phyloP scores from a whole-genome alignment of 2,329 filamentous ascomycete genomes.

The Colletotrichum brevisporum region DNA sequence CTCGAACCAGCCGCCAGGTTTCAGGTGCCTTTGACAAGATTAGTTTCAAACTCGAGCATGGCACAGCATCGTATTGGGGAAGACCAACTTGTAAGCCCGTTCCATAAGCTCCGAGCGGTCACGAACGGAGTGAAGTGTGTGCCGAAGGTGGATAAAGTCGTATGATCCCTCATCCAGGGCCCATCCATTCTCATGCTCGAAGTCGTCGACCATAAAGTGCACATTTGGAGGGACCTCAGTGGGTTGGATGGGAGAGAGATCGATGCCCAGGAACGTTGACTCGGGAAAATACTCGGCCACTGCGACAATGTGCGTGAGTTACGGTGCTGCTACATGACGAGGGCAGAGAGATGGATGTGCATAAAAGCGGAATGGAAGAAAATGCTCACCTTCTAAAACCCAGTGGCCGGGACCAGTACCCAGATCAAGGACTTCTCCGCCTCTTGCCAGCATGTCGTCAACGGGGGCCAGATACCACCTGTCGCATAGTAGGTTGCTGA shows the following conservation, averaged over 20 bases:
- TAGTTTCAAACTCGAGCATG: neutral
- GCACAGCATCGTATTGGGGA: neutral
- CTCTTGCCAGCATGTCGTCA: slow-evolving; percentile 52
- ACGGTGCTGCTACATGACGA: neutral
- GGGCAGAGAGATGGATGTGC: neutral
- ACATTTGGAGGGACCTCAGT: slow-evolving; percentile 66
- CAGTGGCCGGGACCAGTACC: slow-evolving; percentile 67
- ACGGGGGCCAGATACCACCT: slow-evolving; percentile 61
- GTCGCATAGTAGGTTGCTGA: slow-evolving; percentile 56
- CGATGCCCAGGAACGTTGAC: slow-evolving; percentile 61
- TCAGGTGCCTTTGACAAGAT: slow-evolving; percentile 57
- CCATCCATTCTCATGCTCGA: slow-evolving; percentile 66
- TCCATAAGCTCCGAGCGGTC: slow-evolving; percentile 58
- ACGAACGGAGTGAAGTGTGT: slow-evolving; percentile 61
- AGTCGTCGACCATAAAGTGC: slow-evolving; percentile 66
- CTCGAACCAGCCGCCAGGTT: slow-evolving; percentile 67
- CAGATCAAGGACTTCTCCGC: slow-evolving; percentile 62
- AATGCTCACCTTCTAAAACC: slow-evolving; percentile 63
- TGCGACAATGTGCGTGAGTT: slow-evolving; percentile 45
- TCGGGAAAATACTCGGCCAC: slow-evolving; percentile 64
- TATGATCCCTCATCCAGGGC: slow-evolving; percentile 60
- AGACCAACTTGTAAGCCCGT: slow-evolving; percentile 57
- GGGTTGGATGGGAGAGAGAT: slow-evolving; percentile 67
- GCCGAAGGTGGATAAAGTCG: slow-evolving; percentile 65
- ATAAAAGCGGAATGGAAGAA: neutral